Conservation (phyloP, 371 early-diverging fungal genomes). For the Mortierella sp. region DNA sequence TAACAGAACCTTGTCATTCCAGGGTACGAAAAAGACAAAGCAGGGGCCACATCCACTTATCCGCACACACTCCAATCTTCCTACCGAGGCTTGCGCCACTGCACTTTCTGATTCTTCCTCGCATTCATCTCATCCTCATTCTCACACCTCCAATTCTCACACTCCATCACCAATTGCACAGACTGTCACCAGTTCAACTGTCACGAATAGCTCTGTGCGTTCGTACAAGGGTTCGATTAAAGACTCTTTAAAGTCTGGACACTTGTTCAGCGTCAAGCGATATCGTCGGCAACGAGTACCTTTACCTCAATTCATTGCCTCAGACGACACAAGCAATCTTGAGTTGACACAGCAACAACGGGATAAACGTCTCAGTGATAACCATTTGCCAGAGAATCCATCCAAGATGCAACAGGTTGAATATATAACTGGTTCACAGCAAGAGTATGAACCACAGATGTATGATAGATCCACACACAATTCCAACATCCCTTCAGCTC, state of each 20-base stretch:
- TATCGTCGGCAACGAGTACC: constrained; percentile 19
- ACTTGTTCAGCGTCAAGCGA: constrained; percentile 15
- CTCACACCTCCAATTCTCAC: not conserved
- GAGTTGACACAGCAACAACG: not conserved
- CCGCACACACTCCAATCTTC: not conserved
- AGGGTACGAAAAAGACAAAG: not conserved
- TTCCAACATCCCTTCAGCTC: not conserved
- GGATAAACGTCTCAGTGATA: not conserved
- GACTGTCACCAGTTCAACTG: constrained; percentile 7
- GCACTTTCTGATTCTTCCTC: not conserved
- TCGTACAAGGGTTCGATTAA: constrained; percentile 20
- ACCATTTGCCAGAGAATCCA: not conserved
- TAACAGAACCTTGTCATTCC: not conserved
- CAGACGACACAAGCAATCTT: constrained; percentile 13
- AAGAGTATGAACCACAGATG: constrained; percentile 8
- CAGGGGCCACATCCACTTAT: constrained; percentile 7
- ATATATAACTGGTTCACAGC: constrained; percentile 24
- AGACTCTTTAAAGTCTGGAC: constrained; percentile 4
- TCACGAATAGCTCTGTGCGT: constrained; percentile 3
- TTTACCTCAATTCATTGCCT: not conserved
- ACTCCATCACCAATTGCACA: constrained; percentile 12
- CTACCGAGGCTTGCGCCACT: not conserved
- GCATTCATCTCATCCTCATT: constrained; percentile 17
- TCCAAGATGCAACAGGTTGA: constrained; percentile 29
- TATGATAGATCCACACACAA: constrained; percentile 7